Base-by-base conservation (phyloP, 2,329 filamentous ascomycete genomes). In the Claviceps lovelessii region DNA sequence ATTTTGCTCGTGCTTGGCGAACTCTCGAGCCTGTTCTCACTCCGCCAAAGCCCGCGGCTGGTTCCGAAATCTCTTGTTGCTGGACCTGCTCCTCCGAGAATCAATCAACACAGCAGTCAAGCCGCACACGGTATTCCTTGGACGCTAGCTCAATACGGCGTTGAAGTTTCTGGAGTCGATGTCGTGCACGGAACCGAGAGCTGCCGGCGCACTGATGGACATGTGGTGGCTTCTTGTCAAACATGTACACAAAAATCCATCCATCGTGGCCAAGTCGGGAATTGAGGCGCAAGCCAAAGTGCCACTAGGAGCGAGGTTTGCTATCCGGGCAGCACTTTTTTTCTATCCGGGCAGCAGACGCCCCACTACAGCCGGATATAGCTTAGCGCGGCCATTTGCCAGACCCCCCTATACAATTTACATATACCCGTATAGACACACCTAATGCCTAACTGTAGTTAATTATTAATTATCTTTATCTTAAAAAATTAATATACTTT, bases 211-310 rank as follows among this genome's bases (percentile, higher is more conserved):
- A 23, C 46, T 37, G 46, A 47, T 19, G 45, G 45, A 49, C 8
- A 19, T 46, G 31, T 52, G 42, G 19, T 46, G 41, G 51, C 31
- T 46, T 46, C 5, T 47, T 33, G 33, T 46, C 33, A 45, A 46
- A 41, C 49, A 28, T 49, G 17, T 15, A 10, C 11, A 28, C 23
- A 29, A 13, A 17, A n/a, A 41, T 45, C 49, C 55, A 56, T 41
- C 55, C 54, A 53, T 56, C 47, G 53, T 39, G 42, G n/a, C 31
- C 19, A 39, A 31, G 31, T 51, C 41, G 49, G 54, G 54, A 10
- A 42, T 47, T 49, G 54, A 31, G 46, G 52, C 54, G 54, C 35
- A 51, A 45, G 54, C 53, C 52, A 55, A 53, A 50, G 46, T 55
- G 55, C 47, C 55, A 58, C 53, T 23, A 52, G 35, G n/a, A n/a